Base-by-base conservation (phyloP, 805 yeast species). In the Wickerhamomyces alni region DNA sequence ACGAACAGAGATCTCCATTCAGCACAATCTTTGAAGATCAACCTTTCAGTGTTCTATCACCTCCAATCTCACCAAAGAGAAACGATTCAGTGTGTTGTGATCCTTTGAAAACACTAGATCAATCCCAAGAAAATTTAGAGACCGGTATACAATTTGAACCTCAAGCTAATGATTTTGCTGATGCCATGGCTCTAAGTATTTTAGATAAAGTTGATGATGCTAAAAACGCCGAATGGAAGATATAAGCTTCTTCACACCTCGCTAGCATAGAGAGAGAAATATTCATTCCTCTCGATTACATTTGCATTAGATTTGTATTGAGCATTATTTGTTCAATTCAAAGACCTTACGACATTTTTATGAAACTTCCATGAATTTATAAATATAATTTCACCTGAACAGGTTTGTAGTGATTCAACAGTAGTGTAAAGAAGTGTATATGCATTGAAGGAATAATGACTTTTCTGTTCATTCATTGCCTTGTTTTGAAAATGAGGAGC, bases 101-200 rank as follows among this genome's bases (percentile, higher is more conserved):
- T 38, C 52, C 55, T 2, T 30, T 49, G 30, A 8, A 31, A 18
- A 27, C 18, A n/a, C 27, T 19, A 19, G 33, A 34, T n/a, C 30
- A 17, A 16, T 15, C 25, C 12, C 18, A 24, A 9, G 35, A 29
- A 12, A 16, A 18, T 17, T 5, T n/a, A 3, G 17, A 9, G 4
- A 17, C 33, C 22, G 15, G 13, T 9, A 22, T 21, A 8, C 17
- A 22, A 6, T 31, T 27, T 10, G 36, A 37, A 17, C 36, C 34
- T 21, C 35, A 38, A 29, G 21, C 38, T 7, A 43, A 50, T 30
- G 58, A 50, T 37, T 40, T 46, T 27, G 58, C 59, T 2, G 59
- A 55, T 39, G 59, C 57, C 2, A 45, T 55, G 51, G 59, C 59
- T 2, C 21, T 43, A 19, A 55, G 58, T 22, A 55, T 55, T 17